Evolutionary conservation across 495 filamentous ascomycete species (phyloP).

Genomic region (Daldinia caldariorum): DNA sequence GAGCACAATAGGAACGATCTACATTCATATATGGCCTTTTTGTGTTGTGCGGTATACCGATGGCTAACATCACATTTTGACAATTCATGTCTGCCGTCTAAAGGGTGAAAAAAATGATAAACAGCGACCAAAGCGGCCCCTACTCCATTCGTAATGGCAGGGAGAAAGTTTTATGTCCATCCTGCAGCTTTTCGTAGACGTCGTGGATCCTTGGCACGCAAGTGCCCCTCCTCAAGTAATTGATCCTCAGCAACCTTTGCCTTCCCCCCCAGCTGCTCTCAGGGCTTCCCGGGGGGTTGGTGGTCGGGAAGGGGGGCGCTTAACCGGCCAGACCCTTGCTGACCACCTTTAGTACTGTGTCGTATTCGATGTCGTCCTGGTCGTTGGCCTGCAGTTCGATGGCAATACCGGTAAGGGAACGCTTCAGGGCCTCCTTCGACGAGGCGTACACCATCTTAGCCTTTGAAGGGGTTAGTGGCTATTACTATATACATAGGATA

Average conservation of each 20-base stretch:
- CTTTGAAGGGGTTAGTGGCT: constrained; percentile 54
- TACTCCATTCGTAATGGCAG: constrained; percentile 33
- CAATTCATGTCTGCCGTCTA: constrained; percentile 44
- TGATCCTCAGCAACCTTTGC: constrained; percentile 28
- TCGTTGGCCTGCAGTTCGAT: constrained; percentile 94
- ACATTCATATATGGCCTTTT: constrained; percentile 43
- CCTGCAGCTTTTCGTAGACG: constrained; percentile 41
- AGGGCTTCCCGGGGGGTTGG: not conserved
- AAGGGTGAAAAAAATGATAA: constrained; percentile 16
- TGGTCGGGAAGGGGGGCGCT: constrained; percentile 7
- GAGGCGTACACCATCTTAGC: constrained; percentile 96
- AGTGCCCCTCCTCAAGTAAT: constrained; percentile 36
- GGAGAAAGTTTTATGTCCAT: constrained; percentile 34
- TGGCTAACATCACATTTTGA: constrained; percentile 47
- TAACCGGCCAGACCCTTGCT: constrained; percentile 73
- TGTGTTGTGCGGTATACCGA: constrained; percentile 45
- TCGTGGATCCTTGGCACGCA: constrained; percentile 40
- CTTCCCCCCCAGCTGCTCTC: constrained; percentile 19
- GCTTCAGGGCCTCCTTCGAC: constrained; percentile 92
- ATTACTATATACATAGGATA: not conserved
- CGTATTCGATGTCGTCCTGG: constrained; percentile 86
- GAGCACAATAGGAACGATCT: constrained; percentile 40
- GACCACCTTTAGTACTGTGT: constrained; percentile 77
- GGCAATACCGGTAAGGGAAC: constrained; percentile 80
- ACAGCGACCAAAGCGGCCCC: constrained; percentile 42